These are phyloP conservation scores for Rauvolfia tetraphylla DNA, from an alignment of 257 asterid species.

Conservation along the genomic window DNA sequence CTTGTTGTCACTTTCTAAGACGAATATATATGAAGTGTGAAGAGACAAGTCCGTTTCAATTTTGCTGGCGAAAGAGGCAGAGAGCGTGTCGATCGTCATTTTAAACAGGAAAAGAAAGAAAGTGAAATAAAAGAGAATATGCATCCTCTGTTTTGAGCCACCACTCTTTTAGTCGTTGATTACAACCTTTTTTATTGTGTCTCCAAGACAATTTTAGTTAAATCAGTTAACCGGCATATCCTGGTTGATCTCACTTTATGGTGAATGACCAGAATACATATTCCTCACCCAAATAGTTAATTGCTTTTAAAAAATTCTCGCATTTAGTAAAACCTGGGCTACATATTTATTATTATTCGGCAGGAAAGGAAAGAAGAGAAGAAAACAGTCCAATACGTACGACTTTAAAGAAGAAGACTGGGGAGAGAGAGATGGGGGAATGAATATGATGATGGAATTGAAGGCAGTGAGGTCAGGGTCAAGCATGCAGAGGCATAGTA, in stretches of 20 bases:
- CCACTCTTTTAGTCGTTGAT: neutral
- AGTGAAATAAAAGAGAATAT: constrained; percentile 3
- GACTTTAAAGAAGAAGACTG: no score
- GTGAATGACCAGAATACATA: neutral
- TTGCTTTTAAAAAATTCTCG: no score
- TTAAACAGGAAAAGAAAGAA: constrained; percentile 11
- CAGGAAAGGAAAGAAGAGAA: no score
- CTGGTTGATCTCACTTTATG: neutral
- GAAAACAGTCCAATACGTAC: no score
- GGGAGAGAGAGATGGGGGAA: neutral
- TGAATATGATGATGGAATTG: no score
- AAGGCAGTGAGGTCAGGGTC: neutral
- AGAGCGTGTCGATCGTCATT: constrained; percentile 11
- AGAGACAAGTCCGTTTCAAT: neutral
- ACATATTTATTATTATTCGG: no score
- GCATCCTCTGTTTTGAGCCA: neutral
- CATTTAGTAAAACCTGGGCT: no score
- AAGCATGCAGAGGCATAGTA: constrained; percentile 3
- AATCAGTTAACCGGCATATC: constrained; percentile 14
- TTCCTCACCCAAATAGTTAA: neutral
- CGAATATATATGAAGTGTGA: neutral
- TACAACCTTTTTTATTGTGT: constrained; percentile 9
- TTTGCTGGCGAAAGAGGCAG: neutral
- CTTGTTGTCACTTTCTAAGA: neutral
- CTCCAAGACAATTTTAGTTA: constrained; percentile 12